A percentile compares a stretch with the other conserved stretches of the same genome.
These are phyloP conservation scores for Penicillium diatomitis DNA, from an alignment of 495 filamentous ascomycete genomes.

Conservation along the genomic window DNA sequence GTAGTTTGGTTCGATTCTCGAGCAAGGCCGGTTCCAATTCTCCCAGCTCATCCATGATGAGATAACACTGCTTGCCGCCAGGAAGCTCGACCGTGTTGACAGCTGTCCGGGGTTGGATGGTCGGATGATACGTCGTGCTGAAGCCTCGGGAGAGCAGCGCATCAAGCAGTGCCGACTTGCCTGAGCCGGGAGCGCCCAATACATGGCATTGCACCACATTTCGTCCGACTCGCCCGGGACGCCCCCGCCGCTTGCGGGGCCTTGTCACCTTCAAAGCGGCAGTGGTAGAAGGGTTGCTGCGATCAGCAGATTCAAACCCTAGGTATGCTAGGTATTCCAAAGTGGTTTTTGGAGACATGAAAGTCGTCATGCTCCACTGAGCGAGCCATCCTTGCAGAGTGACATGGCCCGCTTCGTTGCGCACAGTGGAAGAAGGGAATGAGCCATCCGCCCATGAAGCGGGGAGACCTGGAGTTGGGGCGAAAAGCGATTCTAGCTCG, in stretches of 20 bases:
- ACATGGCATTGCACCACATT: conserved; percentile 96
- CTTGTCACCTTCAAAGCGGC: conserved; percentile 87
- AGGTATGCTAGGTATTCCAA: conserved; percentile 92
- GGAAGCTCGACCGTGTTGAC: conserved; percentile 96
- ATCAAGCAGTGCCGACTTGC: conserved; percentile 83
- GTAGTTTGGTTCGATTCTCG: conserved; percentile 82
- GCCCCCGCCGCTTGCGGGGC: conserved; percentile 70
- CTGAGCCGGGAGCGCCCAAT: conserved; percentile 71
- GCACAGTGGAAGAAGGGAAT: conserved; percentile 89
- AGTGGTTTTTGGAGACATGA: conserved; percentile 87
- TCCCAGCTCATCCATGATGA: conserved; percentile 93
- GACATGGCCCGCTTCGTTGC: conserved; percentile 90
- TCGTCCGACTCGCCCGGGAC: conserved; percentile 76
- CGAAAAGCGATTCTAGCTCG: conserved; percentile 79
- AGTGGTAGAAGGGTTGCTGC: conserved; percentile 56
- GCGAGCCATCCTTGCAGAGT: conserved; percentile 97
- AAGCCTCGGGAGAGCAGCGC: conserved; percentile 87
- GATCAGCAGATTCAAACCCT: conserved; percentile 67
- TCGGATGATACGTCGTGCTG: conserved; percentile 78
- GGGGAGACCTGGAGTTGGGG: conserved; percentile 85
- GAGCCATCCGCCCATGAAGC: conserved; percentile 80
- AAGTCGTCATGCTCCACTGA: conserved; percentile 99
- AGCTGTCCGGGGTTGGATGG: conserved; percentile 84
- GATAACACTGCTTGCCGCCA: conserved; percentile 92
- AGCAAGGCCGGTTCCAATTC: conserved; percentile 88